A percentile compares a stretch with the other conserved stretches of the same genome.
Conservation (phyloP, 257 asterid genomes). For the Solanum microdontum region DNA sequence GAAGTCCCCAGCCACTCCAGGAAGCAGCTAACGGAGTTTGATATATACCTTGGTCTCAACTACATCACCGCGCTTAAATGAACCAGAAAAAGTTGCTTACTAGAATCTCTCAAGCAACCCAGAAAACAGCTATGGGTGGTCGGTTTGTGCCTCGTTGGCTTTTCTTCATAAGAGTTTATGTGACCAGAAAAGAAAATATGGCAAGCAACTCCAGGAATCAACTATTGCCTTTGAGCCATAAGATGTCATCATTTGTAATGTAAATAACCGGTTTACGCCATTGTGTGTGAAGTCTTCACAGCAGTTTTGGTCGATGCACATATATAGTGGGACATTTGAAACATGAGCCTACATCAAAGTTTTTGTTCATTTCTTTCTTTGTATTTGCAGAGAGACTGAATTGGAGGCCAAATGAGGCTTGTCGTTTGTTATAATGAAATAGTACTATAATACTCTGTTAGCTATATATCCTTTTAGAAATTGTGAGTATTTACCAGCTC, state of each 20-base stretch:
- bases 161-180: background rate
- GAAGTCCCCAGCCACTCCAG: conserved; percentile 25
- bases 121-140: background rate
- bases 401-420: background rate
- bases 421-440: background rate
- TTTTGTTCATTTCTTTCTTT: background rate
- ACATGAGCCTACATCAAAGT: background rate
- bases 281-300: background rate
- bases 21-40: background rate
- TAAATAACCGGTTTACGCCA: background rate
- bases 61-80: background rate
- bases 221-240: background rate
- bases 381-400: background rate
- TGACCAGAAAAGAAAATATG: background rate
- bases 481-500: background rate
- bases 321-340: background rate
- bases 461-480: background rate
- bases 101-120: background rate
- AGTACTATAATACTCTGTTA: background rate
- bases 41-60: background rate
- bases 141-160: background rate
- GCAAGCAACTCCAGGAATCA: background rate
- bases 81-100: background rate
- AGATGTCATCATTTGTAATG: background rate
- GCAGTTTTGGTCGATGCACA: background rate